Conservation (phyloP, 352 stramenopile species). For the Phytophthora kernoviae region DNA sequence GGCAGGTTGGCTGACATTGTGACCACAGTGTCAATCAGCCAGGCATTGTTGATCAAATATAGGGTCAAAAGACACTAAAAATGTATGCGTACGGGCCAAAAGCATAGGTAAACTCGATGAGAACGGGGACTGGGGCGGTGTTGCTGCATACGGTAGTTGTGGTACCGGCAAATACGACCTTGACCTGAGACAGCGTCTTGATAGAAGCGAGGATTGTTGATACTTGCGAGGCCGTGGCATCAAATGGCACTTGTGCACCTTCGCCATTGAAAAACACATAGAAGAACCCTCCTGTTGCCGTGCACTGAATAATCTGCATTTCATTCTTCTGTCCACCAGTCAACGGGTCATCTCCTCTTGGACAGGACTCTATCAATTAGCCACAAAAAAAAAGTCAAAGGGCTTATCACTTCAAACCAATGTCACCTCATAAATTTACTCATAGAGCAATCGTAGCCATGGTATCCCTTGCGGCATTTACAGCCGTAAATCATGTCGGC, state of each 20-base stretch:
- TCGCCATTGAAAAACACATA: conserved; percentile 67
- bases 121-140: conserved; percentile 46
- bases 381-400: background rate
- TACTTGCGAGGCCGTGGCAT: conserved; percentile 56
- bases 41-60: conserved; percentile 7
- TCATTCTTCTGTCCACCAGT: conserved; percentile 87
- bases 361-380: conserved; percentile 61
- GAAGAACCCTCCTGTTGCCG: conserved; percentile 70
- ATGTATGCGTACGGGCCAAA: conserved; percentile 56
- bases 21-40: background rate
- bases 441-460: conserved; percentile 86
- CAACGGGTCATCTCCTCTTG: conserved; percentile 86
- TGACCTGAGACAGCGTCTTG: conserved; percentile 37
- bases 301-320: conserved; percentile 82
- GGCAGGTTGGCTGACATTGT: conserved; percentile 51
- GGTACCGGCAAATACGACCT: conserved; percentile 53
- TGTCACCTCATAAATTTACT: conserved; percentile 23
- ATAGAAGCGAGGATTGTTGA: conserved; percentile 51
- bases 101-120: conserved; percentile 64
- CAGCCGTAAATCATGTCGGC: conserved; percentile 88
- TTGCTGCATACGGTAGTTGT: conserved; percentile 48
- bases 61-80: background rate
- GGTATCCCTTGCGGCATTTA: conserved; percentile 80
- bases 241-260: conserved; percentile 54
- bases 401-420: background rate